Evolutionary conservation across 345 rosid species (phyloP).

Genomic region (Turnera subulata): DNA sequence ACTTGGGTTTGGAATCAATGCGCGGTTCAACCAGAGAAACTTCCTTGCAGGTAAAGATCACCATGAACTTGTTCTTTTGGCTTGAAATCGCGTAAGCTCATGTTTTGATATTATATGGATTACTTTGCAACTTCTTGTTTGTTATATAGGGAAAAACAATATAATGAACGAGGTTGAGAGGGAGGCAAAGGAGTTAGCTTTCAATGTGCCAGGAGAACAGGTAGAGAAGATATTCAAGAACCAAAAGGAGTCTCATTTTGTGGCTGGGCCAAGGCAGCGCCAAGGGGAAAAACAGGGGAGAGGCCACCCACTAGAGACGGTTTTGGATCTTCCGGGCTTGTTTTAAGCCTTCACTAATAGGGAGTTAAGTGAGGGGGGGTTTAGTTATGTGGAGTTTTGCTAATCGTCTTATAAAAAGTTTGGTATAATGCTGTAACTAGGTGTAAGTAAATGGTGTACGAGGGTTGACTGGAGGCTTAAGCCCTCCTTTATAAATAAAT

Average conservation of each 20-base stretch:
- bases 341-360: not conserved
- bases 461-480: too few species aligned
- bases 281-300: not conserved
- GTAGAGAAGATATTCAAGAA: conserved; percentile 36
- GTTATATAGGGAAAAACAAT: conserved; percentile 26
- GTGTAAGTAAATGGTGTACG: too few species aligned
- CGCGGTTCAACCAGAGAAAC: conserved; percentile 30
- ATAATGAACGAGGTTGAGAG: conserved; percentile 29
- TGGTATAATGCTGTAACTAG: too few species aligned
- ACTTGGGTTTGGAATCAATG: conserved; percentile 45
- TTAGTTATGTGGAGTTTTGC: too few species aligned
- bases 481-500: too few species aligned
- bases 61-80: not conserved
- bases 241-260: conserved; percentile 30
- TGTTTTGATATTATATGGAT: too few species aligned
- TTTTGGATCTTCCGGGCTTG: conserved; percentile 3
- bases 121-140: not conserved
- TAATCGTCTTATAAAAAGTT: too few species aligned
- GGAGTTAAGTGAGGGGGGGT: not conserved
- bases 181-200: conserved; percentile 41
- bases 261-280: conserved; percentile 1
- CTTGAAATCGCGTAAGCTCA: too few species aligned
- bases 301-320: conserved; percentile 1
- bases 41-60: conserved; percentile 52
- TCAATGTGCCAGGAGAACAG: conserved; percentile 22